Evolutionary conservation across 176 grass and related monocot genomes (phyloP), one percentile per base, ranked within the genome.

Genomic region (Phoenix roebelenii): DNA sequence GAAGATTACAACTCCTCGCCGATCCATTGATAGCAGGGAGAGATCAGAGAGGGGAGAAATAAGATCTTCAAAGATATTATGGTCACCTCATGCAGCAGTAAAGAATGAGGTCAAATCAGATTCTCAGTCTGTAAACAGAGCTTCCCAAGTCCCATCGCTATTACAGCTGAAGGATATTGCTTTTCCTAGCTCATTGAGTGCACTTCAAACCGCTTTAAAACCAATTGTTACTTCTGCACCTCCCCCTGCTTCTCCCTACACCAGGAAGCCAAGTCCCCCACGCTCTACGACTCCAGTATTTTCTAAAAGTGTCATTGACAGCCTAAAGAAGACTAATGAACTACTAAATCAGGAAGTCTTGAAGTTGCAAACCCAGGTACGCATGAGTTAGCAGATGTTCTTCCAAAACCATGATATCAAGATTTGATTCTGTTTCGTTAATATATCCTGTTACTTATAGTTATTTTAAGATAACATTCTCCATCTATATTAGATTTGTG

Each of bases 331-430:
- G 59, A 74, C 68, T 71, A 86, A 80, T 57, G 83, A 89, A 25
- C 55, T 55, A 49, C 64, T 89, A 56, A 80, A 86, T 69, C 73
- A 89, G 65, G 90, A 95, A 48, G 49, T 89, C 18, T 71, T 67
- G 17, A 82, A 87, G 58, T 69, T 95, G 55, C 86, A 95, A 74
- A 50, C 62, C 65, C 78, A 87, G 86, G 90, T 88, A 73, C 67
- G 35, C 66, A 39, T 17, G 18, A 61, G 39, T 44, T 44, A 44
- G 35, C 35, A 12, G 9, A 44, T 44, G 2, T 44, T 44, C 10
- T 44, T 44, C 35, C 7, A 44, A 44, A 44, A 44, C 35, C 35
- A 12, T 20, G 20, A 12, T 39, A 12, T 44, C 35, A 44, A 44
- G 35, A 44, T 44, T 44, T 44, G 35, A 44, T 14, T 44, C 35